Base-by-base conservation (phyloP, 2,329 filamentous ascomycete species). In the Nemania serpens region DNA sequence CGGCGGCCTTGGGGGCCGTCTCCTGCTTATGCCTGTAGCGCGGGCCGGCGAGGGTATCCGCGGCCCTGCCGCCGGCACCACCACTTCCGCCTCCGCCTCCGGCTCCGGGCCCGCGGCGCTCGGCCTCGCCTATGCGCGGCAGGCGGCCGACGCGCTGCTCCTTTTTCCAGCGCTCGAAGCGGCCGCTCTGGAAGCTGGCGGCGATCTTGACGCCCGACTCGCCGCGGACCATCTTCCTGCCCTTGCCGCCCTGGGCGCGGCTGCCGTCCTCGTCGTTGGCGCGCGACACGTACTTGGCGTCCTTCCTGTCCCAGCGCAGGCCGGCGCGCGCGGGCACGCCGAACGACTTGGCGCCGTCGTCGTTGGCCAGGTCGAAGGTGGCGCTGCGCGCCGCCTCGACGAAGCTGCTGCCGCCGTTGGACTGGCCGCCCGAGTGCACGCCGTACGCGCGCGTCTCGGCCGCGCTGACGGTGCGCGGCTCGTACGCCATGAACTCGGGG, bases 121-220 rank as follows among this genome's bases (percentile, higher is more conserved):
- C 95, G 46, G 83, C 76, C 76, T 98, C 94, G 65, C 96, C 95
- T 36, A 93, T 90, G 45, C 89, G 85, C 10, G 93, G 93, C 72
- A 96, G 77, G 17, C 88, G 84, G 58, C 88, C 87, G 48, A 98
- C 81, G 66, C 91, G 90, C 79, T 98, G 91, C 18, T 89, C 87
- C 74, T 90, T 92, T 75, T 89, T 90, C 96, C 95, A 99, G 66
- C 84, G 86, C 74, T 98, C 93, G 79, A 96, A 99, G 47, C 94
- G 88, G 37, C 96, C 95, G 75, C 89, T 93, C 73, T 94, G 89
- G 85, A 99, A 98, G 62, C 84, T 90, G 47, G 95, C 93, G 1
- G 95, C 92, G 70, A 99, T 97, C 81, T 97, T 98, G 80, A 94
- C 91, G 56, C 95, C 95, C 71, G 87, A 91, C 79, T 99, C 95